Base-by-base conservation (phyloP, 768 basidiomycete genomes). In the Chalciporus sphaerocephalus region DNA sequence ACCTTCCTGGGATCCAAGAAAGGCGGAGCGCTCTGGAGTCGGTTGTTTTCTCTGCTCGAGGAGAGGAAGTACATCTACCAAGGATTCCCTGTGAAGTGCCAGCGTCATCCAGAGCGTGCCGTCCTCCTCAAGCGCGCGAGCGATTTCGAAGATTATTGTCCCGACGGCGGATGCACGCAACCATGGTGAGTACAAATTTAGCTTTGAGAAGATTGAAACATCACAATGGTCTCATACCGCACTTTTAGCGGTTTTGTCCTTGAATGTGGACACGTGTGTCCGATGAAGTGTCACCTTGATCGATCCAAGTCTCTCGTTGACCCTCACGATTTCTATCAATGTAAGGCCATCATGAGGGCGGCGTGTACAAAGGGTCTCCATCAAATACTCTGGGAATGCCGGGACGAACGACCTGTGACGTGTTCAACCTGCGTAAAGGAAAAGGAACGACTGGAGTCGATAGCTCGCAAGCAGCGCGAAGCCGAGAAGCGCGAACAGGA, bases 161-260 rank as follows among this genome's bases (percentile, higher is more conserved):
- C 81, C 0, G 80, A 81, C 32, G 85, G 85, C 5, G 84, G 85
- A 2, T 86, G 84, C 47, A 61, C 49, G 7, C 68, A 72, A 42
- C 69, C 72, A 28, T 87, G 84, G 85, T 85, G 61, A 38, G 71
- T 59, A n/a, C n/a, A n/a, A n/a, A n/a, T n/a, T n/a, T n/a, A n/a
- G n/a, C n/a, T n/a, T n/a, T n/a, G n/a, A n/a, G n/a, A n/a, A n/a
- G n/a, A n/a, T n/a, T n/a, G n/a, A n/a, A n/a, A n/a, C n/a, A n/a
- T n/a, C n/a, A n/a, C n/a, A n/a, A n/a, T 10, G 8, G 13, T 25
- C 23, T 16, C 17, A 18, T 25, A 17, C 2, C 22, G n/a, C n/a
- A 25, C 24, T 11, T 25, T 25, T 11, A 51, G 56, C 2, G 48
- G 51, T 9, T 47, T 42, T 17, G 32, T 5, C 3, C 47, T 56